Conservation (phyloP, 1,284 basidiomycete genomes). For the Apiotrichum laibachii region DNA sequence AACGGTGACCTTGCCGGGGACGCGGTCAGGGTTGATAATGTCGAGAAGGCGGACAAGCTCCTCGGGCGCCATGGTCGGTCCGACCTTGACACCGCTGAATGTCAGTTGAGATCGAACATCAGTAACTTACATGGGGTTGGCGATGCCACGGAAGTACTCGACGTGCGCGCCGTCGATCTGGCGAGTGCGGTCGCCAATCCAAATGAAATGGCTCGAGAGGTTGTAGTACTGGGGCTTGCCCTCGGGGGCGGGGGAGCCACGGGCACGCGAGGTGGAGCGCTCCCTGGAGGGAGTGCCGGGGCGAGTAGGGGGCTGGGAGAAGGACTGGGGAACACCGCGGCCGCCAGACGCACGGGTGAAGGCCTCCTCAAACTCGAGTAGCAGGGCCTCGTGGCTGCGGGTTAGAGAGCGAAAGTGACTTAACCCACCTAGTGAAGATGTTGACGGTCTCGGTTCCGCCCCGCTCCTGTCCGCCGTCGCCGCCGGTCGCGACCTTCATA, state of each 20-base stretch:
- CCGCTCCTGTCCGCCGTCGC: constrained; percentile 55
- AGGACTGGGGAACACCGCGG: constrained; percentile 26
- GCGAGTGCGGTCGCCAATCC: constrained; percentile 96
- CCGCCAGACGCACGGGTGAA: constrained; percentile 62
- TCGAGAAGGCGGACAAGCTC: constrained; percentile 80
- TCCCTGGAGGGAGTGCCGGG: constrained; percentile 28
- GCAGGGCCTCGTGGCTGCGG: constrained; percentile 82
- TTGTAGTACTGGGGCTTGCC: constrained; percentile 41
- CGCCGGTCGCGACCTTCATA: constrained; percentile 69
- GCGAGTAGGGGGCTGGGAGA: constrained; percentile 27
- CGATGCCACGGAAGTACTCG: constrained; percentile 90
- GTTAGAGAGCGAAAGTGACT: constrained; percentile 3
- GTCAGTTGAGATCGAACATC: constrained; percentile 19
- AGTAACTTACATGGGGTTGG: constrained; percentile 72
- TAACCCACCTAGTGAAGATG: constrained; percentile 77
- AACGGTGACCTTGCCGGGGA: constrained; percentile 78
- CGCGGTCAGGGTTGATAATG: constrained; percentile 82
- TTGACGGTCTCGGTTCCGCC: constrained; percentile 86
- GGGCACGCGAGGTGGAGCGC: constrained; percentile 27
- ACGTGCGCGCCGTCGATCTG: constrained; percentile 90
- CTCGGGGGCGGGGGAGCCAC: neutral
- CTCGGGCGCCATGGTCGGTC: constrained; percentile 75
- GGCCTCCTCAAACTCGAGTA: constrained; percentile 90
- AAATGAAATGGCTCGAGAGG: constrained; percentile 82
- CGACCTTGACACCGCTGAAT: constrained; percentile 79